These are phyloP conservation scores for Suhomyces maxii DNA, from an alignment of 1,139 yeast species.

Conservation along the genomic window DNA sequence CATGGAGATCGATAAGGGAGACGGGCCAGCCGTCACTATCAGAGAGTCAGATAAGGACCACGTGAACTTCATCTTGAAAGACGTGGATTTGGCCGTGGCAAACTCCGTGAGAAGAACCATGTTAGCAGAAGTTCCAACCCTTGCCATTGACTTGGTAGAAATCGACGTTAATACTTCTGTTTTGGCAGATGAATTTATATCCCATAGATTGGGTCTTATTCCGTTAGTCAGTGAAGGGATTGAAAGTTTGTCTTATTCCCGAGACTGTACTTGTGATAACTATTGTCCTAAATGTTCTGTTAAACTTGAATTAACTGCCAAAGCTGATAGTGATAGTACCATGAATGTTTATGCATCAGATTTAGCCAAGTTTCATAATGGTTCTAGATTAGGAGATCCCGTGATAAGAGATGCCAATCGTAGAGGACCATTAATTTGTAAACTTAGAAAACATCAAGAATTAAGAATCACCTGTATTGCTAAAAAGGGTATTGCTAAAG, in stretches of 20 bases:
- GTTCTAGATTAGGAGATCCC: conserved; percentile 70
- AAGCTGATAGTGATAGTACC: conserved; percentile 84
- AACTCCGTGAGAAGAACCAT: conserved; percentile 89
- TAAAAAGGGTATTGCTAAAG: conserved; percentile 96
- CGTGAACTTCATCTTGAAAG: conserved; percentile 85
- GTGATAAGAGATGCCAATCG: conserved; percentile 75
- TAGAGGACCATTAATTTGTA: conserved; percentile 86
- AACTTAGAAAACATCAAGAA: conserved; percentile 91
- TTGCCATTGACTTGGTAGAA: conserved; percentile 95
- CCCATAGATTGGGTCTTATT: conserved; percentile 89
- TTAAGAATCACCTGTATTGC: conserved; percentile 88
- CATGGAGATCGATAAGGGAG: conserved; percentile 42
- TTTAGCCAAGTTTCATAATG: conserved; percentile 55
- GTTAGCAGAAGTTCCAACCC: conserved; percentile 94
- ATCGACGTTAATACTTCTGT: conserved; percentile 92
- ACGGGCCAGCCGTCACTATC: conserved; percentile 80
- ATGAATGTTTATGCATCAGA: conserved; percentile 91
- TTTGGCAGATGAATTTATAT: conserved; percentile 91
- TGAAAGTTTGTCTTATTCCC: conserved; percentile 73
- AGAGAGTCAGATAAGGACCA: conserved; percentile 82
- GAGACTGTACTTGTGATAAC: conserved; percentile 98
- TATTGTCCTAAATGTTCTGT: conserved; percentile 96
- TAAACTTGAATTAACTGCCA: conserved; percentile 78
- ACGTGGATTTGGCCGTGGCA: conserved; percentile 88
- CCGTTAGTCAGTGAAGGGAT: conserved; percentile 86